Conservation (phyloP, 768 basidiomycete species). For the Tephrocybe sp. region DNA sequence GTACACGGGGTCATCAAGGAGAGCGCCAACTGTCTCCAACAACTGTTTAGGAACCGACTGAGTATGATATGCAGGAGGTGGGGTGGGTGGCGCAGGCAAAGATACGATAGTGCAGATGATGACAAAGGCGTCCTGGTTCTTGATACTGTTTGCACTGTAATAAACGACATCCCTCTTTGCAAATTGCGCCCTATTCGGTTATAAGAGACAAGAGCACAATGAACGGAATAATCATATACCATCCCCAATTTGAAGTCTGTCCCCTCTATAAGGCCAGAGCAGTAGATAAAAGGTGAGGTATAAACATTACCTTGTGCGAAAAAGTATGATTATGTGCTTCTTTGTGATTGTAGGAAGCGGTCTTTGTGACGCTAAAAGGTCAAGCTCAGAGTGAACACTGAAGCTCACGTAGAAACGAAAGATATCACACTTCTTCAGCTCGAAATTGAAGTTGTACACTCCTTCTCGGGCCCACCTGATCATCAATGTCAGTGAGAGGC, state of each 20-base stretch:
- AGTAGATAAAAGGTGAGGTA: not conserved
- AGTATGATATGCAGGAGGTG: constrained; percentile 42
- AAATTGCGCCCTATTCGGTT: constrained; percentile 64
- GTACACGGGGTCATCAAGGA: constrained; percentile 80
- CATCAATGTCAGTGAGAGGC: not conserved
- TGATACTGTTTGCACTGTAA: constrained; percentile 51
- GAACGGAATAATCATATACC: constrained; percentile 39
- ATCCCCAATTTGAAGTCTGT: constrained; percentile 86
- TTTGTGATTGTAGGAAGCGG: constrained; percentile 57
- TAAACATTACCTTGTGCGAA: constrained; percentile 49
- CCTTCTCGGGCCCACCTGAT: constrained; percentile 82
- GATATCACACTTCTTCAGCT: constrained; percentile 59
- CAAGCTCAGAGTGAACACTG: constrained; percentile 20
- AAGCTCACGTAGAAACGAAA: not conserved
- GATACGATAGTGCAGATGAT: constrained; percentile 79
- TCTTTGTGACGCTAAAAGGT: constrained; percentile 38
- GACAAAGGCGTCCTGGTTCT: constrained; percentile 64
- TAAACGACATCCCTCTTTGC: constrained; percentile 69
- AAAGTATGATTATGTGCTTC: constrained; percentile 84
- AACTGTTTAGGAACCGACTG: constrained; percentile 65
- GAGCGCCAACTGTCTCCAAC: constrained; percentile 66
- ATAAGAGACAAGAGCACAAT: not conserved
- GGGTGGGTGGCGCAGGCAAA: constrained; percentile 46
- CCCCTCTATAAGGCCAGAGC: not conserved
- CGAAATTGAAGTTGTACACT: constrained; percentile 82